These are phyloP conservation scores for Kurtzmaniella quercitrusa DNA, from an alignment of 1,139 yeast genomes.

Conservation along the genomic window DNA sequence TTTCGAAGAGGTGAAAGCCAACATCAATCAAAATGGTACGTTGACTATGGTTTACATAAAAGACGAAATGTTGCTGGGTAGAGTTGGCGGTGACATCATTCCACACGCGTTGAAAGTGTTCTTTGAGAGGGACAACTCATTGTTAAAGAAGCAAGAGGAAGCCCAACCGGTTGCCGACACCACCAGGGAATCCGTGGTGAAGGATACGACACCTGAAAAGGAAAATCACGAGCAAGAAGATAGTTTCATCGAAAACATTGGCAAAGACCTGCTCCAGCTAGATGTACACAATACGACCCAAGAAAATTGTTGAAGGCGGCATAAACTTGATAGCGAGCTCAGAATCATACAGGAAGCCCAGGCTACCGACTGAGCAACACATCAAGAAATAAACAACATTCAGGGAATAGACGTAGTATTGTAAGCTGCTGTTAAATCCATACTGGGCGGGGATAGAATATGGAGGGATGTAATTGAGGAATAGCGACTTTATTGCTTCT, in stretches of 20 bases:
- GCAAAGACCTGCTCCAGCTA: neutral
- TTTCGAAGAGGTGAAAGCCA: slow-evolving; percentile 3
- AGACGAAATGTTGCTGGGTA: slow-evolving; percentile 1
- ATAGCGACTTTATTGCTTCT: too few species aligned
- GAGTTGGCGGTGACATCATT: neutral
- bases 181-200: neutral
- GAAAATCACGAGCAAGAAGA: neutral
- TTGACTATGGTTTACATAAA: slow-evolving; percentile 3
- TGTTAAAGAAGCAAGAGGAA: neutral
- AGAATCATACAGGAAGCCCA: too few species aligned
- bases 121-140: slow-evolving; percentile 6
- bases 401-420: too few species aligned
- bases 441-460: too few species aligned
- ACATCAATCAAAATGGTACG: neutral
- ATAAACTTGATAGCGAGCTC: too few species aligned
- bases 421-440: too few species aligned
- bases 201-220: neutral
- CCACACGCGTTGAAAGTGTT: slow-evolving; percentile 5
- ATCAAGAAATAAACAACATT: too few species aligned
- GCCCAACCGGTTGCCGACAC: neutral
- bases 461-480: too few species aligned
- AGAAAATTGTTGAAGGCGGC: too few species aligned
- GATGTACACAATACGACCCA: neutral
- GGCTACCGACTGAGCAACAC: too few species aligned
- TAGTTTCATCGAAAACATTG: neutral